Evolutionary conservation across 257 asterid genomes (phyloP).

Genomic region (Apocynum venetum): DNA sequence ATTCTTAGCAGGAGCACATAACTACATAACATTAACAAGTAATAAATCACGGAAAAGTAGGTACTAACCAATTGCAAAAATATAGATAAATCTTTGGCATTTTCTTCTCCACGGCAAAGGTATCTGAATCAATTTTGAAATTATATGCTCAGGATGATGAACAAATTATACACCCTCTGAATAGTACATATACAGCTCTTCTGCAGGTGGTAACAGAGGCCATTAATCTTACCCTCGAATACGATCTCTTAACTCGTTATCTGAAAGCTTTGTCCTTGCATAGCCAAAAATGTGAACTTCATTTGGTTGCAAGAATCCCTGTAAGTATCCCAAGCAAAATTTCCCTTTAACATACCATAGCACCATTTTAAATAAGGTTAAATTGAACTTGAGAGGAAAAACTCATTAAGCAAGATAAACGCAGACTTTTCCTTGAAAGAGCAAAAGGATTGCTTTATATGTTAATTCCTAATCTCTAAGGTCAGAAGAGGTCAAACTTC

Average conservation of each 20-base stretch:
- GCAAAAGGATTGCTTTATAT: neutral
- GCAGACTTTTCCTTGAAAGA: neutral
- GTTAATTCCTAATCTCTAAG: neutral
- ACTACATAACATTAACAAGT: neutral
- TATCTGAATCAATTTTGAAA: slow-evolving; percentile 39
- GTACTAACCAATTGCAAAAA: slow-evolving; percentile 84
- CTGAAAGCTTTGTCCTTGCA: slow-evolving; percentile 89
- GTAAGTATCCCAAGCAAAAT: slow-evolving; percentile 21
- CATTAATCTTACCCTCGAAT: slow-evolving; percentile 60
- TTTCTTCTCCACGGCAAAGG: slow-evolving; percentile 62
- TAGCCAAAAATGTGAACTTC: slow-evolving; percentile 98
- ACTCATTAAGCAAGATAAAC: neutral
- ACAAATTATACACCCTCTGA: neutral
- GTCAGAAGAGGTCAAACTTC: neutral
- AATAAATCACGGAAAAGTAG: slow-evolving; percentile 6
- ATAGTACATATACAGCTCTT: neutral
- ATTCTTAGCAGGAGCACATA: slow-evolving; percentile 2
- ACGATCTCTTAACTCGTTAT: slow-evolving; percentile 73
- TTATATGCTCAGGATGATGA: neutral
- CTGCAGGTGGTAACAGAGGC: neutral
- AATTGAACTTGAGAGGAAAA: neutral
- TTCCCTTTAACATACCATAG: slow-evolving; percentile 15
- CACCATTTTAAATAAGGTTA: neutral
- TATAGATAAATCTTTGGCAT: slow-evolving; percentile 35
- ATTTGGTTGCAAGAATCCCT: slow-evolving; percentile 78